Percentiles rank a stretch among this genome's conserved stretches.
phyloP scores from a whole-genome alignment of 164 flowering plant genomes.

The Platanus orientalis region DNA sequence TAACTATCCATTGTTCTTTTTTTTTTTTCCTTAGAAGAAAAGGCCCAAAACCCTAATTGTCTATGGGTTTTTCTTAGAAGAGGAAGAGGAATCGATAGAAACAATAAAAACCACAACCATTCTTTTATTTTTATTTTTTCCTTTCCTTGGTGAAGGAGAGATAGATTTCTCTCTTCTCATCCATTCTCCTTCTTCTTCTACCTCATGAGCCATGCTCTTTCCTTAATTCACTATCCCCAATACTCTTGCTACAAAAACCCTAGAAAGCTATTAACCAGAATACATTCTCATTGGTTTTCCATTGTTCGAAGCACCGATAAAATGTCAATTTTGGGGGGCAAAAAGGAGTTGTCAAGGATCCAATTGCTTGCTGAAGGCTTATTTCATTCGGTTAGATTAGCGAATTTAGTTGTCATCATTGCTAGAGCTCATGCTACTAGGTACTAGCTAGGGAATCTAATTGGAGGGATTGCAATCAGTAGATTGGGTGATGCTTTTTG shows the following conservation, averaged over 20 bases:
- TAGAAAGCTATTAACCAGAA: conserved; percentile 10
- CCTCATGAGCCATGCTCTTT: conserved; percentile 17
- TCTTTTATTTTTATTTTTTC: too few species aligned
- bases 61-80: too few species aligned
- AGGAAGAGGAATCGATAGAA: too few species aligned
- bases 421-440: conserved; percentile 75
- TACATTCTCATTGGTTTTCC: conserved; percentile 20
- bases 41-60: too few species aligned
- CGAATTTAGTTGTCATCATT: conserved; percentile 47
- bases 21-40: too few species aligned
- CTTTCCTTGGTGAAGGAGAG: too few species aligned
- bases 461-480: conserved; percentile 40
- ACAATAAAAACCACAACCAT: too few species aligned
- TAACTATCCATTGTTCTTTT: too few species aligned
- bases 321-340: conserved; percentile 45
- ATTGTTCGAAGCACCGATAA: conserved; percentile 28
- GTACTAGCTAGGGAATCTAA: conserved; percentile 52
- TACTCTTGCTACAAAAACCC: conserved; percentile 20
- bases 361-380: conserved; percentile 53
- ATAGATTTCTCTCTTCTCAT: conserved; percentile 39
- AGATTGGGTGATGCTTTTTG: conserved; percentile 79
- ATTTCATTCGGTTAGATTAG: conserved; percentile 59
- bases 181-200: conserved; percentile 5
- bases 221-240: conserved; percentile 23
- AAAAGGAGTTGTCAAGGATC: conserved; percentile 54